Evolutionary conservation across 192 early-diverging fungal species (phyloP).

Genomic region (Coemansia sp.): DNA sequence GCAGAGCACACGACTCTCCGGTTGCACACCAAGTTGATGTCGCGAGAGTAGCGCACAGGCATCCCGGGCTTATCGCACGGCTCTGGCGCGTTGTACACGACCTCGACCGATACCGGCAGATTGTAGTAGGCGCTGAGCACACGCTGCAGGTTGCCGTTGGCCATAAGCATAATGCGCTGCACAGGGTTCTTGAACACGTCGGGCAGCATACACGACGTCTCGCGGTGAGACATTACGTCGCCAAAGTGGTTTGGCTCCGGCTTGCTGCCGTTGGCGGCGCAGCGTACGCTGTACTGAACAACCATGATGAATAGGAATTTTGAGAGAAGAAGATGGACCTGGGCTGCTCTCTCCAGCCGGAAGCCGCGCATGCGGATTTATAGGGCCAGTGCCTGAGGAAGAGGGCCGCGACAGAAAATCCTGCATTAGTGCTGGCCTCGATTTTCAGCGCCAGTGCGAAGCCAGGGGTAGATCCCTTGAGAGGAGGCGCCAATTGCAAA

Average conservation of each 20-base stretch:
- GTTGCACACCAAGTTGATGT: conserved; percentile 55
- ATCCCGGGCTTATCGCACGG: conserved; percentile 11
- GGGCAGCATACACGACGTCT: conserved; percentile 54
- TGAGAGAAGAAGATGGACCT: neutral
- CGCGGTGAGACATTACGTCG: conserved; percentile 55
- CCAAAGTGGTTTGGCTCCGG: conserved; percentile 52
- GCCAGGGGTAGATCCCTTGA: conserved; percentile 2
- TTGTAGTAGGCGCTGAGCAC: conserved; percentile 58
- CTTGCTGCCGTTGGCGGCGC: conserved; percentile 25
- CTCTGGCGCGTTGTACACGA: conserved; percentile 41
- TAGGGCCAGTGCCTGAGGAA: neutral
- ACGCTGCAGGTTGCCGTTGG: conserved; percentile 56
- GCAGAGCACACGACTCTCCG: conserved; percentile 44
- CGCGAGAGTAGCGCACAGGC: conserved; percentile 43
- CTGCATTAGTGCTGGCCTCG: conserved; percentile 1
- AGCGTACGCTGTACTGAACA: conserved; percentile 38
- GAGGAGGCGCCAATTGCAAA: neutral
- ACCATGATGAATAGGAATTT: conserved; percentile 22
- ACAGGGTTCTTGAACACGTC: conserved; percentile 45
- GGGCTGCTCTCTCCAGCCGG: neutral
- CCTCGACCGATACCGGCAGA: conserved; percentile 50
- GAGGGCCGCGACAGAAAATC: conserved; percentile 2
- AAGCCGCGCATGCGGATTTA: neutral
- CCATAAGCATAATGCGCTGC: conserved; percentile 57
- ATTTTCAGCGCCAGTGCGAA: neutral